A percentile compares a stretch with the other conserved stretches of the same genome.
These are phyloP conservation scores for Fistulinella staudtii DNA, from an alignment of 1,284 basidiomycete species.

Conservation along the genomic window DNA sequence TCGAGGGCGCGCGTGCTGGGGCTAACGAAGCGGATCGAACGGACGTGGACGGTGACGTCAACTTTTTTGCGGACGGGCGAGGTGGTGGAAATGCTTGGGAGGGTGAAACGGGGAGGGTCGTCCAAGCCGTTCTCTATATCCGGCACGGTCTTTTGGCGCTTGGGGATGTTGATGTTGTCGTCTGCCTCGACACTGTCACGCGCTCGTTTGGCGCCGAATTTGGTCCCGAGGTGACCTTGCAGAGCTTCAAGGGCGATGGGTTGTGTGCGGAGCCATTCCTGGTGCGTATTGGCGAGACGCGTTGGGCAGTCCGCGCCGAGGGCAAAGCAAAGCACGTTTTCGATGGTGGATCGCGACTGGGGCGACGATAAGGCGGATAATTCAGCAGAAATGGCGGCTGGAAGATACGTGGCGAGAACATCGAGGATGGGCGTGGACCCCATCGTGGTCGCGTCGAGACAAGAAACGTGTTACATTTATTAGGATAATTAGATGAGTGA, in stretches of 20 bases:
- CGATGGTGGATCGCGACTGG: conserved; percentile 12
- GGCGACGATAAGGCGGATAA: conserved; percentile 6
- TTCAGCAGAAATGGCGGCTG: conserved; percentile 9
- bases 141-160: conserved; percentile 20
- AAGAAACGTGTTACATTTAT: too few relatives aligned
- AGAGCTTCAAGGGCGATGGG: conserved; percentile 24
- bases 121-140: conserved; percentile 21
- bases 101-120: conserved; percentile 46
- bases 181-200: conserved; percentile 14
- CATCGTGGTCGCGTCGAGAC: conserved; percentile 9
- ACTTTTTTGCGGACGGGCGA: conserved; percentile 70
- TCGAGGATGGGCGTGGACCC: conserved; percentile 27
- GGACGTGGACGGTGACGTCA: conserved; percentile 51
- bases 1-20: conserved; percentile 44
- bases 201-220: conserved; percentile 19
- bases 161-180: conserved; percentile 9
- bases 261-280: conserved; percentile 24
- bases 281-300: conserved; percentile 6
- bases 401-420: conserved; percentile 19
- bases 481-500: too few relatives aligned
- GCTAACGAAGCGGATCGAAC: conserved; percentile 48
- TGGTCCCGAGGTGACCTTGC: conserved; percentile 8
- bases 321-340: conserved; percentile 28
- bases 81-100: conserved; percentile 57
- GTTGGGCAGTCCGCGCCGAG: conserved; percentile 29